A percentile compares a stretch with the other conserved stretches of the same genome.
phyloP scores from a whole-genome alignment of 2,329 filamentous ascomycete genomes.

The Magnaporthales sp. region DNA sequence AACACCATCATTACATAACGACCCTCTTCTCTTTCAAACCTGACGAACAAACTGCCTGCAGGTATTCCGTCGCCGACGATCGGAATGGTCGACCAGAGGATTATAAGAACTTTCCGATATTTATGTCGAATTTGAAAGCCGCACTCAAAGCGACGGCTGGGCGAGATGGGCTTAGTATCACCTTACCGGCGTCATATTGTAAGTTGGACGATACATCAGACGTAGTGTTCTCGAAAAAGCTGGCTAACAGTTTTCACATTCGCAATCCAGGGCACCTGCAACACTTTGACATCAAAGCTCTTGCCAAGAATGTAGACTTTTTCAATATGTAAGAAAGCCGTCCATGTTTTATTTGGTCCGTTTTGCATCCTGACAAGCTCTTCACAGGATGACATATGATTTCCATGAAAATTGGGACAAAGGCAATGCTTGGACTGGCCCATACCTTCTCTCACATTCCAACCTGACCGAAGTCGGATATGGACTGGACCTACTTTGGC shows the following conservation, averaged over 20 bases:
- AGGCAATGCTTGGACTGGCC: slow-evolving; percentile 14
- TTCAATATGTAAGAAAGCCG: too few relatives aligned
- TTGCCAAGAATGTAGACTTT: slow-evolving; percentile 9
- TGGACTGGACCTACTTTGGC: slow-evolving; percentile 36
- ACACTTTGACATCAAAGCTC: slow-evolving; percentile 14
- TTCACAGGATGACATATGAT: slow-evolving; percentile 27
- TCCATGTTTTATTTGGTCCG: too few relatives aligned
- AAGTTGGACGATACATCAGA: too few relatives aligned
- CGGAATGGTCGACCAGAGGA: slow-evolving; percentile 12
- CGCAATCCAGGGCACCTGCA: slow-evolving; percentile 14
- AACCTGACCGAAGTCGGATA: slow-evolving; percentile 36
- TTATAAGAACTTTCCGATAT: slow-evolving; percentile 7
- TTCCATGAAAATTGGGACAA: slow-evolving; percentile 31
- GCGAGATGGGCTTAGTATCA: not conserved
- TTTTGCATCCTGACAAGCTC: too few relatives aligned
- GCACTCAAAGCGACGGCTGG: not conserved
- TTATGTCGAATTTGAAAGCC: not conserved
- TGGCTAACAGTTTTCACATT: too few relatives aligned
- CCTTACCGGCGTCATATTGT: slow-evolving; percentile 11
- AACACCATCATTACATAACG: too few relatives aligned
- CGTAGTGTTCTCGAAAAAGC: too few relatives aligned
- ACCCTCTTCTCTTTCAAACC: too few relatives aligned
- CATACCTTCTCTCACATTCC: slow-evolving; percentile 28
- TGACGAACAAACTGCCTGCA: too few relatives aligned
- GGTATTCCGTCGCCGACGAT: slow-evolving; percentile 12